Conservation (phyloP, 768 basidiomycete genomes). For the Naganishia onofrii region DNA sequence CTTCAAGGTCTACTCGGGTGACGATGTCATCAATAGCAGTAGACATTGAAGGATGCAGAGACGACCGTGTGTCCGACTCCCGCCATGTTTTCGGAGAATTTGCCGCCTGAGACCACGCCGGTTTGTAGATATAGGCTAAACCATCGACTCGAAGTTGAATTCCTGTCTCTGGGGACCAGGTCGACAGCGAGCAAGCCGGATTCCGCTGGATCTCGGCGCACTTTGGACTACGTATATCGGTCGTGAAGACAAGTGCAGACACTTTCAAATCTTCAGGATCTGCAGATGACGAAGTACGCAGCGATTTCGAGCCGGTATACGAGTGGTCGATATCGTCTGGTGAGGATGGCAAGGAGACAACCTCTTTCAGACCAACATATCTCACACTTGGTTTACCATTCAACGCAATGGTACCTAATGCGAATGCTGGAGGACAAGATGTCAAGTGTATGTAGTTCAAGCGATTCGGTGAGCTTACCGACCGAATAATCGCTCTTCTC, state of each 20-base stretch:
- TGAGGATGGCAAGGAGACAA: neutral
- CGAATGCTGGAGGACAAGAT: neutral
- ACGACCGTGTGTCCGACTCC: neutral
- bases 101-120: neutral
- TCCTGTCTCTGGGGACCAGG: constrained; percentile 8
- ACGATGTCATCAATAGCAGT: neutral
- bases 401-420: neutral
- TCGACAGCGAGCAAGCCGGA: constrained; percentile 17
- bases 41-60: neutral
- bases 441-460: neutral
- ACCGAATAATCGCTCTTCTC: constrained; percentile 18
- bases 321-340: neutral
- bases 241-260: constrained; percentile 17
- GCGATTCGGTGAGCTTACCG: neutral
- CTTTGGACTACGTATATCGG: constrained; percentile 24
- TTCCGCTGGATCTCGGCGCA: constrained; percentile 9
- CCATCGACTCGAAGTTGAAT: constrained; percentile 23
- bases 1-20: neutral
- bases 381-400: constrained; percentile 19
- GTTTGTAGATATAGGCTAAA: constrained; percentile 1
- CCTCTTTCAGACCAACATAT: constrained; percentile 11
- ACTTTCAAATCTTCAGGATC: neutral
- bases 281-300: neutral
- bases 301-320: neutral
- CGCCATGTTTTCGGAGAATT: neutral